phyloP scores from a whole-genome alignment of 1,284 basidiomycete species.

The Moniliella sp. region DNA sequence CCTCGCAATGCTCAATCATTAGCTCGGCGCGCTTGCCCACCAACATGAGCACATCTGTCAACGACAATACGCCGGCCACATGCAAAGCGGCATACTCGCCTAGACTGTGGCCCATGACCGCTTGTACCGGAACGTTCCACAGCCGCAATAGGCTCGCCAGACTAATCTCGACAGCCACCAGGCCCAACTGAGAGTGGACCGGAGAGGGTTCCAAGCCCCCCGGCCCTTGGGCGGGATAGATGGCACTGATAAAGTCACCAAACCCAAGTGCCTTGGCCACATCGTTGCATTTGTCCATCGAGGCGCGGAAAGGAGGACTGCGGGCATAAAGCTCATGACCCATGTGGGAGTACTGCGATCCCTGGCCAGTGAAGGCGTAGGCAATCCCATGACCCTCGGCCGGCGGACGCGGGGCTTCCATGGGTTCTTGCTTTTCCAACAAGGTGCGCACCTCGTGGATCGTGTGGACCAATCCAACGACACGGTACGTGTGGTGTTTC shows the following conservation, averaged over 20 bases:
- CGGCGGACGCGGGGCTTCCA: neutral
- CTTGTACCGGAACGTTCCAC: slow-evolving; percentile 8
- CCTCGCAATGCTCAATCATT: slow-evolving; percentile 8
- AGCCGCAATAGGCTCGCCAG: slow-evolving; percentile 5
- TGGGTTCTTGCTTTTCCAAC: slow-evolving; percentile 7
- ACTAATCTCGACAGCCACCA: slow-evolving; percentile 7
- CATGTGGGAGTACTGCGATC: slow-evolving; percentile 12
- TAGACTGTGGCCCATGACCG: slow-evolving; percentile 10
- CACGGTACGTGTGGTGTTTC: slow-evolving; percentile 2
- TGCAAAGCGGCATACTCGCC: slow-evolving; percentile 13
- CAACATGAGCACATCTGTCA: slow-evolving; percentile 8
- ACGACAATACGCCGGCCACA: slow-evolving; percentile 5
- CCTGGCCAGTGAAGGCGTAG: slow-evolving; percentile 12
- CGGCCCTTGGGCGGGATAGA: slow-evolving; percentile 2
- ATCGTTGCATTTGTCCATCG: slow-evolving; percentile 7
- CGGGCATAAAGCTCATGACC: slow-evolving; percentile 6
- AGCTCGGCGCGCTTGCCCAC: slow-evolving; percentile 8
- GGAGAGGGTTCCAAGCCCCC: slow-evolving; percentile 5
- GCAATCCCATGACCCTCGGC: slow-evolving; percentile 1
- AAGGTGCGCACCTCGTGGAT: slow-evolving; percentile 4
- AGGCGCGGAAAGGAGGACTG: slow-evolving; percentile 5
- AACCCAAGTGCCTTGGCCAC: slow-evolving; percentile 4
- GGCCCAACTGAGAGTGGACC: slow-evolving; percentile 9
- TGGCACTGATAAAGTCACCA: slow-evolving; percentile 6
- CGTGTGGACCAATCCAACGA: slow-evolving; percentile 4